Percentiles rank a stretch among this genome's conserved stretches.
Evolutionary conservation across 2,329 filamentous ascomycete species (phyloP).

Genomic region (Trichoderma hamatum): DNA sequence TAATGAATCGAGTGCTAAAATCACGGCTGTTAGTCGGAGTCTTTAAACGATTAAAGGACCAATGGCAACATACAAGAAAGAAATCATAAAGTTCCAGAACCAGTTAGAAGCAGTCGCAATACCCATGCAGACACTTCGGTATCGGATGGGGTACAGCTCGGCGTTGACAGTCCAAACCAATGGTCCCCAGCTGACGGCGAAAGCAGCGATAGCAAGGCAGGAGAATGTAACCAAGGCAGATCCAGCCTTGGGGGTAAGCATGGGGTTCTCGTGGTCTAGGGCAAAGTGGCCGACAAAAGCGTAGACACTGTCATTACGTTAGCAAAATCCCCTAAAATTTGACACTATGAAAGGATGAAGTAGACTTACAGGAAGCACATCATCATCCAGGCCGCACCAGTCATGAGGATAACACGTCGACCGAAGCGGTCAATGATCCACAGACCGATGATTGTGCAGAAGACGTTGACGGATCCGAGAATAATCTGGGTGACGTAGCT

Average conservation of each 20-base stretch:
- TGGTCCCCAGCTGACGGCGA: slow-evolving; percentile 19
- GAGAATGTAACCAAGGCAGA: slow-evolving; percentile 20
- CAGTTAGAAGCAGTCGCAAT: slow-evolving; percentile 19
- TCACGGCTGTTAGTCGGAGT: background rate
- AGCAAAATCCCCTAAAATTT: background rate
- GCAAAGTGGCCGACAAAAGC: slow-evolving; percentile 22
- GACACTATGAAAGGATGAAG: background rate
- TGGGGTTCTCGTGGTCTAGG: slow-evolving; percentile 16
- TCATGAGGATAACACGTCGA: slow-evolving; percentile 10
- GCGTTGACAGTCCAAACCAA: slow-evolving; percentile 18
- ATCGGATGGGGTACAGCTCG: slow-evolving; percentile 18
- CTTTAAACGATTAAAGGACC: background rate
- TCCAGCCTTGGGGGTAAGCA: slow-evolving; percentile 22
- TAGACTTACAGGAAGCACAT: slow-evolving; percentile 22
- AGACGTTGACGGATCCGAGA: slow-evolving; percentile 18
- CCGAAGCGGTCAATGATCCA: slow-evolving; percentile 18
- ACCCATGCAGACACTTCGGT: slow-evolving; percentile 21
- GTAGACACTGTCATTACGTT: slow-evolving; percentile 6
- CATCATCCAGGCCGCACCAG: slow-evolving; percentile 18
- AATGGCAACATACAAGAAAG: slow-evolving; percentile 13
- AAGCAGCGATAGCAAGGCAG: slow-evolving; percentile 19
- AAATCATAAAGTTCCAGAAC: slow-evolving; percentile 25
- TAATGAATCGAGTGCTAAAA: slow-evolving; percentile 16
- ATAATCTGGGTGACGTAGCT: slow-evolving; percentile 23
- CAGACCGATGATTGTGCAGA: slow-evolving; percentile 17